phyloP scores from a whole-genome alignment of 2,329 filamentous ascomycete species.

The Colletotrichum karsti region DNA sequence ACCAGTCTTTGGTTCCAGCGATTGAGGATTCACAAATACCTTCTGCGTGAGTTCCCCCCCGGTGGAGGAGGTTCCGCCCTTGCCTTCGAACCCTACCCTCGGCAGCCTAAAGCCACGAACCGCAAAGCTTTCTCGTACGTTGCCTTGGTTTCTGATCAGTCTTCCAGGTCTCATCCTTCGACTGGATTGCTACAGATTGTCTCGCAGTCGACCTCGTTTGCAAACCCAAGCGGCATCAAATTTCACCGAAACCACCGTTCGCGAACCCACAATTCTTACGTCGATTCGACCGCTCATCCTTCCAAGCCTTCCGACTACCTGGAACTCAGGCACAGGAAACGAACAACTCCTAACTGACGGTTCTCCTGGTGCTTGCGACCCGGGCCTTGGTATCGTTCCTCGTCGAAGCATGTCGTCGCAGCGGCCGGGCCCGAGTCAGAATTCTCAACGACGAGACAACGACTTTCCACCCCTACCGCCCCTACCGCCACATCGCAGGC shows the following conservation, averaged over 20 bases:
- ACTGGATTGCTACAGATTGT: not conserved
- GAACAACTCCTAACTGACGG: not conserved
- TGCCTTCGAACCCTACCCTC: not conserved
- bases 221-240: not conserved
- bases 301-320: not conserved
- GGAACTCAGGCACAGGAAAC: not conserved
- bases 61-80: not conserved
- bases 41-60: constrained; percentile 7
- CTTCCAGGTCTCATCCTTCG: not conserved
- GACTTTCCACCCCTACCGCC: constrained; percentile 40
- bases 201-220: not conserved
- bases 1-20: not conserved
- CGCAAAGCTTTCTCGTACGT: not conserved
- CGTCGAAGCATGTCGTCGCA: constrained; percentile 29
- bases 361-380: constrained; percentile 4
- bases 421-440: constrained; percentile 28
- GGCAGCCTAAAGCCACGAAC: not conserved
- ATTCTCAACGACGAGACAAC: constrained; percentile 40
- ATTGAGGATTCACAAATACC: not conserved
- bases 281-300: not conserved
- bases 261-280: constrained; percentile 11
- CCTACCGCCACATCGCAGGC: constrained; percentile 34
- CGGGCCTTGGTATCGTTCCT: constrained; percentile 27
- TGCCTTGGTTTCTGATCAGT: not conserved
- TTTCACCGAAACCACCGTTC: not conserved